phyloP scores from a whole-genome alignment of 2,329 filamentous ascomycete species.

The Allantophomopsis lycopodina region DNA sequence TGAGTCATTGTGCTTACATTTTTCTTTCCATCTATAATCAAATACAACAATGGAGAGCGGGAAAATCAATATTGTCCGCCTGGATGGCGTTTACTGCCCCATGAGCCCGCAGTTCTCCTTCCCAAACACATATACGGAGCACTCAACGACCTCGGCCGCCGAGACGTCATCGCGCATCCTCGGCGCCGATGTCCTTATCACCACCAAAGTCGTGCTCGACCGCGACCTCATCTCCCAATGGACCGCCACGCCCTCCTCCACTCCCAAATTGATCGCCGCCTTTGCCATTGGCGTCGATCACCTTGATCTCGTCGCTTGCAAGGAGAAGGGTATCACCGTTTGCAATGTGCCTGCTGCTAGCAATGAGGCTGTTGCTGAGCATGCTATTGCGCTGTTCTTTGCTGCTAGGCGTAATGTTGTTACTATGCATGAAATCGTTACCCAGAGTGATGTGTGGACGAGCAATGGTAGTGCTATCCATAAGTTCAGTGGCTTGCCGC shows the following conservation, averaged over 20 bases:
- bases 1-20: too few species aligned
- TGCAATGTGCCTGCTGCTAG: conserved; percentile 23
- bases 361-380: conserved; percentile 20
- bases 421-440: conserved; percentile 15
- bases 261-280: conserved; percentile 19
- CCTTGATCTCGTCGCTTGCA: conserved; percentile 22
- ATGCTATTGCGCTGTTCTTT: conserved; percentile 16
- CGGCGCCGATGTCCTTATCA: conserved; percentile 23
- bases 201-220: conserved; percentile 18
- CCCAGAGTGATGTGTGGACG: conserved; percentile 15
- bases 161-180: conserved; percentile 17
- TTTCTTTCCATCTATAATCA: too few species aligned
- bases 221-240: conserved; percentile 10
- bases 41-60: not conserved
- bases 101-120: conserved; percentile 1
- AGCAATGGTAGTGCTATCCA: conserved; percentile 12
- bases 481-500: conserved; percentile 7
- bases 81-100: not conserved
- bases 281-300: conserved; percentile 23
- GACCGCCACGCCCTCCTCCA: conserved; percentile 7
- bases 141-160: conserved; percentile 3
- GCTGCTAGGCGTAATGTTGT: conserved; percentile 21
- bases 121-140: conserved; percentile 8
- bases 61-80: not conserved
- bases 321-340: conserved; percentile 18